Conservation (phyloP, 257 asterid species). For the Misopates orontium region DNA sequence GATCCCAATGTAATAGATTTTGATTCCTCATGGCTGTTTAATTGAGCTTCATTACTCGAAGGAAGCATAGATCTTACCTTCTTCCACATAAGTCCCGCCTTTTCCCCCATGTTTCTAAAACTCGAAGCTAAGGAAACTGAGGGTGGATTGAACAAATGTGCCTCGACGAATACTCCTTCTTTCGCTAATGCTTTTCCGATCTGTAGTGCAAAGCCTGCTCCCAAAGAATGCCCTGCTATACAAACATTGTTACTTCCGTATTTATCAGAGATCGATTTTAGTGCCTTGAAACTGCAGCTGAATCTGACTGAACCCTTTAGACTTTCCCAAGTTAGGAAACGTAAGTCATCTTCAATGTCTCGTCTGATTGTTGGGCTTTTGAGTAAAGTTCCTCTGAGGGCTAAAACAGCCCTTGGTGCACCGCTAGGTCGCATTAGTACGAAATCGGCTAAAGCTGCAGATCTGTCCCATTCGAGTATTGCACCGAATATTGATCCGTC, state of each 20-base stretch:
- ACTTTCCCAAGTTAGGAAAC: constrained; percentile 92
- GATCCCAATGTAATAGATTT: constrained; percentile 41
- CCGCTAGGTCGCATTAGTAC: constrained; percentile 78
- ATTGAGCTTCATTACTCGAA: constrained; percentile 36
- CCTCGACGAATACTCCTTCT: constrained; percentile 84
- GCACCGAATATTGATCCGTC: constrained; percentile 96
- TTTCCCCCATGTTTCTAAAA: constrained; percentile 67
- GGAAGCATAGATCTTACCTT: constrained; percentile 68
- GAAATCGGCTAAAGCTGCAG: constrained; percentile 81
- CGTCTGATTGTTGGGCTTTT: constrained; percentile 80
- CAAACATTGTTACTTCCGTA: constrained; percentile 78
- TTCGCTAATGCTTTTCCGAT: constrained; percentile 92
- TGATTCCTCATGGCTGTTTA: constrained; percentile 24
- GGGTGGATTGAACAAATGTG: constrained; percentile 96
- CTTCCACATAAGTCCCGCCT: constrained; percentile 74
- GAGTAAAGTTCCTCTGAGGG: constrained; percentile 82
- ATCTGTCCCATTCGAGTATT: constrained; percentile 88
- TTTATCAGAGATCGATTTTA: constrained; percentile 56
- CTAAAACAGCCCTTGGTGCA: constrained; percentile 86
- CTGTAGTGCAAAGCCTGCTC: constrained; percentile 97
- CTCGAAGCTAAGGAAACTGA: constrained; percentile 88
- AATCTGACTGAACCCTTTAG: constrained; percentile 89
- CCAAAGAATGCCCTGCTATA: constrained; percentile 86
- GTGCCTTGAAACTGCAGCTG: constrained; percentile 49
- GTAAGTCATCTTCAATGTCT: constrained; percentile 88